phyloP scores from a whole-genome alignment of 2,329 filamentous ascomycete genomes.

The Venturia oleaginea region DNA sequence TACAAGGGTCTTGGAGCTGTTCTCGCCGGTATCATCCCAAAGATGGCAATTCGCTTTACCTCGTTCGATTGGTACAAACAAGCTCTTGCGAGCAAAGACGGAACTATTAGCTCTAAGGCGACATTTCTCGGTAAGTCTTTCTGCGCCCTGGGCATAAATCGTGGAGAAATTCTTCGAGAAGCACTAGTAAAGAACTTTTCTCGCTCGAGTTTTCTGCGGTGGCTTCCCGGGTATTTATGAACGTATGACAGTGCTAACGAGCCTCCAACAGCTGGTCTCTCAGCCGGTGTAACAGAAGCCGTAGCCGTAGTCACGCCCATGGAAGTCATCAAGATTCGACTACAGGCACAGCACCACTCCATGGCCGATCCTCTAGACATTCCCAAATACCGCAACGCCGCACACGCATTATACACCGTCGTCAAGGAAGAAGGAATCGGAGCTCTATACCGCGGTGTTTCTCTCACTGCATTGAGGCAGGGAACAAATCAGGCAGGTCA shows the following conservation, averaged over 20 bases:
- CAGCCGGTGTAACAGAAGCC: constrained; percentile 91
- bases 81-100: constrained; percentile 58
- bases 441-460: constrained; percentile 86
- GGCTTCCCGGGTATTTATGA: no score
- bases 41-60: constrained; percentile 99
- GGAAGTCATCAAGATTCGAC: constrained; percentile 98
- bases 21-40: constrained; percentile 89
- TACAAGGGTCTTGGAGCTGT: constrained; percentile 99
- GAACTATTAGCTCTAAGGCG: constrained; percentile 57
- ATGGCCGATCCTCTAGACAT: constrained; percentile 95
- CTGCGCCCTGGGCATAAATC: not conserved
- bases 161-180: not conserved
- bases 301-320: constrained; percentile 95
- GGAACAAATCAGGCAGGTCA: constrained; percentile 79
- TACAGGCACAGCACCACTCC: constrained; percentile 95
- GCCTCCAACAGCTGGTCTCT: constrained; percentile 59
- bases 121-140: constrained; percentile 57
- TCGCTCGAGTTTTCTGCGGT: not conserved
- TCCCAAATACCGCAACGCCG: constrained; percentile 94
- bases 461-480: constrained; percentile 84
- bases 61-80: constrained; percentile 96
- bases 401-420: constrained; percentile 75
- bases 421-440: constrained; percentile 82
- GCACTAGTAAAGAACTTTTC: no score
- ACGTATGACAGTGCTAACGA: not conserved